These are phyloP conservation scores for Chlamydomonas sp. DNA, from an alignment of 139 green algal genomes.

Conservation along the genomic window DNA sequence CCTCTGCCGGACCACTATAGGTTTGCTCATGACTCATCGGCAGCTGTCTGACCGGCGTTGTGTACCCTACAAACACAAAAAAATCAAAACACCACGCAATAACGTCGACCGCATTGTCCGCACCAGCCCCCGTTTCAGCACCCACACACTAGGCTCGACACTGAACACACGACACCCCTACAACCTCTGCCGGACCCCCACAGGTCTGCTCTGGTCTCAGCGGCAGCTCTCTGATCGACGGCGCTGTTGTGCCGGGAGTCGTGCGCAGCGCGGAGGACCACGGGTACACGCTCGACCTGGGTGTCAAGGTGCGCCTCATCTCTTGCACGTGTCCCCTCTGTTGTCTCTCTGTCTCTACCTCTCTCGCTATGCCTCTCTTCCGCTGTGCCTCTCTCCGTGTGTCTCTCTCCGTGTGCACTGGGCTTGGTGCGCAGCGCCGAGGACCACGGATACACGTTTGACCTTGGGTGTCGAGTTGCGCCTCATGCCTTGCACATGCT, in stretches of 20 bases:
- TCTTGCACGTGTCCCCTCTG: too few species aligned
- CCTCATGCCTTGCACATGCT: too few species aligned
- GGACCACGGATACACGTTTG: constrained; percentile 82
- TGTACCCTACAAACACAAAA: too few species aligned
- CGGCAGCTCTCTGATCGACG: constrained; percentile 17
- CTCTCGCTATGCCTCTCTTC: background rate
- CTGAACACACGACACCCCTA: background rate
- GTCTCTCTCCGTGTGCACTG: constrained; percentile 24
- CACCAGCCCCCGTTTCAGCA: background rate
- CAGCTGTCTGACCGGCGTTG: too few species aligned
- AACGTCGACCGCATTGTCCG: background rate
- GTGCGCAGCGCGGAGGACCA: constrained; percentile 84
- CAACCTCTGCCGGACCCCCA: background rate
- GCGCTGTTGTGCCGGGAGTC: constrained; percentile 50
- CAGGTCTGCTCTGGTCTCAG: background rate
- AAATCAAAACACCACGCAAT: background rate
- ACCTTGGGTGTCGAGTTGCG: constrained; percentile 69
- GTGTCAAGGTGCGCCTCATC: constrained; percentile 68
- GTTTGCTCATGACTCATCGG: background rate
- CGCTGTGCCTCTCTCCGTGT: background rate
- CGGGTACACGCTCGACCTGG: constrained; percentile 74
- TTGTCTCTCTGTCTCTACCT: background rate
- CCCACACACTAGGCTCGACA: background rate
- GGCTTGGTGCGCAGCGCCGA: constrained; percentile 74
- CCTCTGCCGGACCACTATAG: background rate